A percentile compares a stretch with the other conserved stretches of the same genome.
Conservation (phyloP, 106 monocot species). For the Alisma plantagoaquatica region DNA sequence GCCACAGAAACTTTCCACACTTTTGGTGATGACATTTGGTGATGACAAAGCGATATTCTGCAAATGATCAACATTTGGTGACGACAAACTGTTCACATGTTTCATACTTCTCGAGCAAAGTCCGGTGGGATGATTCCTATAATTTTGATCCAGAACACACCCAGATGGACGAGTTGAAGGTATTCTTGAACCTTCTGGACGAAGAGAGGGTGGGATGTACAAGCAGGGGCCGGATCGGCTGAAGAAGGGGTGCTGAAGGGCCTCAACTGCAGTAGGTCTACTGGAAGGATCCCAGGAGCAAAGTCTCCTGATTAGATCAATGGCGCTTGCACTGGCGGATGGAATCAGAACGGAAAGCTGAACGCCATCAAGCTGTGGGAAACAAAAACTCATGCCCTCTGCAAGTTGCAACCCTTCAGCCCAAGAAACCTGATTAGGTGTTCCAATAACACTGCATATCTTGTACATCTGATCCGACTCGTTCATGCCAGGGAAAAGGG, state of each 20-base stretch:
- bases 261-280: slow-evolving; percentile 50
- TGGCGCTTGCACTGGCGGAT: slow-evolving; percentile 41
- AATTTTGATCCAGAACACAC: too few species aligned
- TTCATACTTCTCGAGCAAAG: too few species aligned
- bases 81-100: too few species aligned
- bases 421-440: slow-evolving; percentile 42
- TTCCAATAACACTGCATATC: slow-evolving; percentile 72
- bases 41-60: too few species aligned
- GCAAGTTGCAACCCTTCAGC: slow-evolving; percentile 55
- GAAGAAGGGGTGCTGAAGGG: slow-evolving; percentile 56
- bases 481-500: slow-evolving; percentile 52
- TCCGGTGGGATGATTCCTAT: too few species aligned
- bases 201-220: slow-evolving; percentile 44
- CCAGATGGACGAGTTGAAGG: slow-evolving; percentile 38
- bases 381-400: slow-evolving; percentile 40
- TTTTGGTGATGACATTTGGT: too few species aligned
- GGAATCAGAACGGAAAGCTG: slow-evolving; percentile 38
- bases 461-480: slow-evolving; percentile 73
- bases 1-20: too few species aligned
- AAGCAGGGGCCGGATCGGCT: slow-evolving; percentile 34
- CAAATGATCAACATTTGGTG: too few species aligned
- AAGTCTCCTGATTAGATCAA: slow-evolving; percentile 49
- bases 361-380: slow-evolving; percentile 43
- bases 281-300: slow-evolving; percentile 55
- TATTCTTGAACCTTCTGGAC: slow-evolving; percentile 16